Conservation (phyloP, 495 filamentous ascomycete genomes). For the Xylaria curta region DNA sequence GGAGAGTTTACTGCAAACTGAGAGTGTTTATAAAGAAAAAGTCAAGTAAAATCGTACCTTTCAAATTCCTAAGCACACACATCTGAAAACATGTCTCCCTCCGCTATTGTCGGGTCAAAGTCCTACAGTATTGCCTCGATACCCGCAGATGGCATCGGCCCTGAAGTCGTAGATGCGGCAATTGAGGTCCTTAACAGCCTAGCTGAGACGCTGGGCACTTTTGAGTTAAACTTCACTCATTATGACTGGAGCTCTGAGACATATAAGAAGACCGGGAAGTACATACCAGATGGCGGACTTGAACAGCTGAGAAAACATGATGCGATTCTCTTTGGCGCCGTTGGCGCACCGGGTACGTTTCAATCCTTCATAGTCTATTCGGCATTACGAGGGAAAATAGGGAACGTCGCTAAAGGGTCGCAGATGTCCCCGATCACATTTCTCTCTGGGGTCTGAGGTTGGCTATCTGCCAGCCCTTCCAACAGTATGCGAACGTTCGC, state of each 20-base stretch:
- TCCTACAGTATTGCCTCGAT: constrained; percentile 19
- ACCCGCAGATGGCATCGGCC: constrained; percentile 57
- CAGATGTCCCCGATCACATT: constrained; percentile 64
- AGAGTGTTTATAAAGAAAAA: background rate
- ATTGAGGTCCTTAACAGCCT: constrained; percentile 55
- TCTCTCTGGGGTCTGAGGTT: constrained; percentile 63
- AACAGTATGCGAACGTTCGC: constrained; percentile 64
- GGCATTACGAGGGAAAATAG: background rate
- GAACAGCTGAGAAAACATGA: constrained; percentile 59
- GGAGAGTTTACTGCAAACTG: background rate
- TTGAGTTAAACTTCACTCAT: constrained; percentile 55
- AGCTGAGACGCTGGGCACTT: constrained; percentile 51
- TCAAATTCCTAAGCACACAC: background rate
- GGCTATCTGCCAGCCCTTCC: constrained; percentile 60
- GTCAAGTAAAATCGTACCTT: background rate
- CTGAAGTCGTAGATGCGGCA: constrained; percentile 57
- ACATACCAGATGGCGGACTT: constrained; percentile 61
- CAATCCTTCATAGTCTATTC: background rate
- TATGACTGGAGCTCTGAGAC: constrained; percentile 63
- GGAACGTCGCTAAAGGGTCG: background rate
- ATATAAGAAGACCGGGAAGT: constrained; percentile 60
- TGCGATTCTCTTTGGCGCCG: constrained; percentile 64
- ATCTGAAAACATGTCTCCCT: constrained; percentile 10
- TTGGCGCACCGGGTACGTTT: constrained; percentile 58
- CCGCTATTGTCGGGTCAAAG: background rate